Percentiles rank a stretch among this genome's conserved stretches.
These are phyloP conservation scores for Rhodamnia rubescens DNA, from an alignment of 345 rosid genomes.

Conservation along the genomic window DNA sequence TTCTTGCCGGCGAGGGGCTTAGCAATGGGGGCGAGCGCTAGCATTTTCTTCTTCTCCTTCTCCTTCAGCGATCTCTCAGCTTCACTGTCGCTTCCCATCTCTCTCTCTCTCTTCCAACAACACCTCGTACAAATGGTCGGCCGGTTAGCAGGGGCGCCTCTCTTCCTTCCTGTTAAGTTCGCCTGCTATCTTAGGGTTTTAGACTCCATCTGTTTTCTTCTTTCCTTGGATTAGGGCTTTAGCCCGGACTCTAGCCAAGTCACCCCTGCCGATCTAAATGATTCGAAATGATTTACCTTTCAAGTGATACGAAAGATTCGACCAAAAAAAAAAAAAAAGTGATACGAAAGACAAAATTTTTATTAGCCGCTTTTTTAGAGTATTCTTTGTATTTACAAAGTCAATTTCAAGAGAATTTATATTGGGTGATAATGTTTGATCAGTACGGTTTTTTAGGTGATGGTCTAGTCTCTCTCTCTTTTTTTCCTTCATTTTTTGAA, in stretches of 20 bases:
- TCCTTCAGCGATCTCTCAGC: conserved; percentile 78
- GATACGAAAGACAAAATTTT: too few species aligned
- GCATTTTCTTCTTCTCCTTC: conserved; percentile 47
- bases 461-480: too few species aligned
- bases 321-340: too few species aligned
- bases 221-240: not conserved
- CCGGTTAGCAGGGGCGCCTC: not conserved
- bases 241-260: not conserved
- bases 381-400: too few species aligned
- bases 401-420: too few species aligned
- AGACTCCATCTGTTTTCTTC: not conserved
- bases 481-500: too few species aligned
- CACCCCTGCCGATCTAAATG: too few species aligned
- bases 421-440: too few species aligned
- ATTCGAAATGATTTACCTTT: too few species aligned
- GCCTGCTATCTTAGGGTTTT: not conserved
- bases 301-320: too few species aligned
- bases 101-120: not conserved
- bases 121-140: not conserved
- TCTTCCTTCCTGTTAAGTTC: not conserved
- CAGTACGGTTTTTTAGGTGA: too few species aligned
- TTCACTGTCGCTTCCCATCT: conserved; percentile 13
- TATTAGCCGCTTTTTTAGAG: too few species aligned
- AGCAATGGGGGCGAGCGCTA: conserved; percentile 78
- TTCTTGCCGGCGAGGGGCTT: conserved; percentile 93